Evolutionary conservation across 176 grass and related monocot genomes (phyloP), one percentile per base, ranked within the genome.

Genomic region (Phyllostachys edulis): DNA sequence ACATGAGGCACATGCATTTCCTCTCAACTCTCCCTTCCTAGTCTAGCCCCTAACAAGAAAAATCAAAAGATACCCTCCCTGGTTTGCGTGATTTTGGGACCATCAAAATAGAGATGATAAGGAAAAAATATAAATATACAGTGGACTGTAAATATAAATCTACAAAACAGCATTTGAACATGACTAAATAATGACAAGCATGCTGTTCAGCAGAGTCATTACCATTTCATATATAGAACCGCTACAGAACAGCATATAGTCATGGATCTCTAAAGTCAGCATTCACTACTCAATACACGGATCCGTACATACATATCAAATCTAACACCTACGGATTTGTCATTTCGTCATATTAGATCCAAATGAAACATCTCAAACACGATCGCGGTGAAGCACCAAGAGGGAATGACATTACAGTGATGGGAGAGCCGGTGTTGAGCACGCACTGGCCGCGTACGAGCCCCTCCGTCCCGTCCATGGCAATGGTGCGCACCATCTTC

Each of bases 401-500:
- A 79, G 59, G 49, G 38, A 20, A 23, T 23, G 29, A 27, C 32
- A 68, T 89, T 91, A 97, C 95, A 56, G 95, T 94, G 81, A 97
- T 94, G 47, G 95, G 92, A 72, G 92, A 97, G 37, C 95, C 95
- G 9, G 95, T 94, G 85, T 97, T 97, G 55, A 97, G 86, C 46
- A 94, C 95, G 76, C 84, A 84, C 82, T 94, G 95, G 14, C 95
- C 92, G 49, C 95, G 95, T 20, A 97, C 92, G 11, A 97, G 82
- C 5, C 95, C 92, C 86, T 97, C 92, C 0, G 92, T 97, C 45
- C 95, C 95, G 80, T 97, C 95, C 95, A 94, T 94, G 11, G 95
- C 95, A 67, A 94, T 97, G 46, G 95, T 94, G 66, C 95, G 85
- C 29, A 97, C 95, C 87, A 97, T 91, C 71, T 93, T 97, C 92